Percentiles rank a stretch among this genome's conserved stretches.
Conservation (phyloP, 2,329 filamentous ascomycete genomes). For the Aspergillus fumigatus region DNA sequence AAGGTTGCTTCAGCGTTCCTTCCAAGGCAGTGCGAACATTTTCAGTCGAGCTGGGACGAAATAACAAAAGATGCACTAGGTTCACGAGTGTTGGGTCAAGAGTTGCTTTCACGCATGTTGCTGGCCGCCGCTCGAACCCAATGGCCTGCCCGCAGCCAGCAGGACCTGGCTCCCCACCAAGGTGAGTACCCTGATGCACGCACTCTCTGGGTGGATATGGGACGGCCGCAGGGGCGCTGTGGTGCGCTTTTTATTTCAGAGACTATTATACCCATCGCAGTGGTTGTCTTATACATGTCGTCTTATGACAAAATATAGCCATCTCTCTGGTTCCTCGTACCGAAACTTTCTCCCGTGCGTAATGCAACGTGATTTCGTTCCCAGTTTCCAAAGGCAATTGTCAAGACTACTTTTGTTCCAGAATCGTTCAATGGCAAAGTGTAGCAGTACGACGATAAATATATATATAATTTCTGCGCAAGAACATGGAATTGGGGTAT, state of each 20-base stretch:
- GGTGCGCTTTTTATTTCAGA: background rate
- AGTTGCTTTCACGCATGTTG: background rate
- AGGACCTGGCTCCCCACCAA: background rate
- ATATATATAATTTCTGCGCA: background rate
- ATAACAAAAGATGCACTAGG: background rate
- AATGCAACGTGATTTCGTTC: background rate
- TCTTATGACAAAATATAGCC: background rate
- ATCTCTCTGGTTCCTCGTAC: background rate
- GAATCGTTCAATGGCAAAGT: background rate
- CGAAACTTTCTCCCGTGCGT: background rate
- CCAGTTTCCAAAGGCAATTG: background rate
- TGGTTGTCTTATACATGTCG: background rate
- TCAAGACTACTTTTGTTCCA: background rate
- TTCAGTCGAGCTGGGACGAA: background rate
- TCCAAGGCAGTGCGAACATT: background rate
- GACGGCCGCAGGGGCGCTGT: too few relatives aligned
- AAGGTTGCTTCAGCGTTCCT: background rate
- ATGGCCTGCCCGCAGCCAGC: background rate
- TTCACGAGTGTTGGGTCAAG: background rate
- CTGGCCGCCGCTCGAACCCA: background rate
- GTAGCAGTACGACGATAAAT: background rate
- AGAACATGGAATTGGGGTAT: constrained; percentile 5
- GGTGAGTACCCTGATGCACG: background rate
- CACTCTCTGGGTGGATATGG: background rate
- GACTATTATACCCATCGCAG: background rate